These are phyloP conservation scores for Ceratobasidium sp. DNA, from an alignment of 1,284 basidiomycete species.

Conservation along the genomic window DNA sequence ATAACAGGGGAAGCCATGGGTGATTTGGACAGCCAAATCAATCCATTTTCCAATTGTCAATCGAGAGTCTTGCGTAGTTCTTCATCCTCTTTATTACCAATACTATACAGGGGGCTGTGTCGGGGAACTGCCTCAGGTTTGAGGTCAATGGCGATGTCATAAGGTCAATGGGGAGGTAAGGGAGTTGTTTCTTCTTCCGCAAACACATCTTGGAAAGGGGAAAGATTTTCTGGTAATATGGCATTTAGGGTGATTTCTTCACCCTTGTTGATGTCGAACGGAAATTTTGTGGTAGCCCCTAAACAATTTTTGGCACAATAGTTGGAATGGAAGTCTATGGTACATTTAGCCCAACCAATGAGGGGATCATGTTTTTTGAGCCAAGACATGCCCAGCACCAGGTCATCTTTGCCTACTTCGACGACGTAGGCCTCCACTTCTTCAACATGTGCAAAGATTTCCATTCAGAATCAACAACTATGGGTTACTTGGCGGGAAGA, in stretches of 20 bases:
- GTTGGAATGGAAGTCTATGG: neutral
- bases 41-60: slow-evolving; percentile 27
- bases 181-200: slow-evolving; percentile 33
- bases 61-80: slow-evolving; percentile 25
- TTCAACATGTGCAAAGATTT: neutral
- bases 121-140: neutral
- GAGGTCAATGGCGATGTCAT: slow-evolving; percentile 48
- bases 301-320: neutral
- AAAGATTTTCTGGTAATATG: slow-evolving; percentile 29
- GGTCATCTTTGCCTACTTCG: slow-evolving; percentile 8
- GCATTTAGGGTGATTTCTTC: neutral
- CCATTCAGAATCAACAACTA: neutral
- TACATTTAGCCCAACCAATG: slow-evolving; percentile 20
- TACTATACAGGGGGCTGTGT: neutral
- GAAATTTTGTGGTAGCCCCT: neutral
- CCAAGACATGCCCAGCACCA: slow-evolving; percentile 49
- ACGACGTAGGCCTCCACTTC: neutral
- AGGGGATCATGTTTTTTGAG: slow-evolving; percentile 44
- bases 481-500: neutral
- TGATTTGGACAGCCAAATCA: slow-evolving; percentile 56
- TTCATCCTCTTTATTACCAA: slow-evolving; percentile 18
- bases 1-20: slow-evolving; percentile 60
- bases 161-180: slow-evolving; percentile 46
- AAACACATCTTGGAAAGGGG: slow-evolving; percentile 45
- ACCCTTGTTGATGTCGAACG: neutral